Evolutionary conservation across 352 stramenopile genomes (phyloP).

Genomic region (Globisporangium iwayamae): DNA sequence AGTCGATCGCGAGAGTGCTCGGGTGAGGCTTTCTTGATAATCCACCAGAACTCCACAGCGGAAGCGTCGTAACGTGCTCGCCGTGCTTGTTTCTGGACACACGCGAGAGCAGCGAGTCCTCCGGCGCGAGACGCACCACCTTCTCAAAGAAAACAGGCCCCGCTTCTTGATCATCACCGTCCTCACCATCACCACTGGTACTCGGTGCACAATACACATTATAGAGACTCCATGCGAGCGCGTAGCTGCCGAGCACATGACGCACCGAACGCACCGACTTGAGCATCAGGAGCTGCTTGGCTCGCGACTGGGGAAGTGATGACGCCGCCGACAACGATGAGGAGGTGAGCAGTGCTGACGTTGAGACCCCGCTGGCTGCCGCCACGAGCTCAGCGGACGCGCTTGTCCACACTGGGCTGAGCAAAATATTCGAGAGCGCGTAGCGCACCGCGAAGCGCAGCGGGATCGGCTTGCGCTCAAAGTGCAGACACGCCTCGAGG

Average conservation of each 20-base stretch:
- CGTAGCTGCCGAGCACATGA: constrained; percentile 53
- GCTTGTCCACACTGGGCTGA: constrained; percentile 61
- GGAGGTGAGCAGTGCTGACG: constrained; percentile 27
- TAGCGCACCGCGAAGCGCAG: constrained; percentile 61
- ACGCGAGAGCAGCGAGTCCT: constrained; percentile 38
- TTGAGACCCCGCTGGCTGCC: constrained; percentile 27
- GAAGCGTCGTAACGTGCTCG: constrained; percentile 32
- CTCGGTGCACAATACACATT: constrained; percentile 13
- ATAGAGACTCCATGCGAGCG: constrained; percentile 54
- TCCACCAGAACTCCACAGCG: neutral
- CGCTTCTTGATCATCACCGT: neutral
- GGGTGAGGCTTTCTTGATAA: constrained; percentile 4
- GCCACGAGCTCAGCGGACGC: constrained; percentile 45
- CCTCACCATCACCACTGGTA: neutral
- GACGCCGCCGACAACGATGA: neutral
- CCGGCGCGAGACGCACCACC: constrained; percentile 46
- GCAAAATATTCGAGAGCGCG: constrained; percentile 53
- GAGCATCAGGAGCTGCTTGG: constrained; percentile 38
- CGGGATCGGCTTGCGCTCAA: constrained; percentile 59
- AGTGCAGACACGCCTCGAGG: constrained; percentile 52
- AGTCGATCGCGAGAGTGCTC: constrained; percentile 12
- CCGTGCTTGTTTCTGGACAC: constrained; percentile 42
- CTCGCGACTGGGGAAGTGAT: constrained; percentile 13
- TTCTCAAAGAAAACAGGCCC: constrained; percentile 21
- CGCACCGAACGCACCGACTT: constrained; percentile 50